These are phyloP conservation scores for Pittosporum tobira DNA, from an alignment of 129 eudicot genomes.

Conservation along the genomic window DNA sequence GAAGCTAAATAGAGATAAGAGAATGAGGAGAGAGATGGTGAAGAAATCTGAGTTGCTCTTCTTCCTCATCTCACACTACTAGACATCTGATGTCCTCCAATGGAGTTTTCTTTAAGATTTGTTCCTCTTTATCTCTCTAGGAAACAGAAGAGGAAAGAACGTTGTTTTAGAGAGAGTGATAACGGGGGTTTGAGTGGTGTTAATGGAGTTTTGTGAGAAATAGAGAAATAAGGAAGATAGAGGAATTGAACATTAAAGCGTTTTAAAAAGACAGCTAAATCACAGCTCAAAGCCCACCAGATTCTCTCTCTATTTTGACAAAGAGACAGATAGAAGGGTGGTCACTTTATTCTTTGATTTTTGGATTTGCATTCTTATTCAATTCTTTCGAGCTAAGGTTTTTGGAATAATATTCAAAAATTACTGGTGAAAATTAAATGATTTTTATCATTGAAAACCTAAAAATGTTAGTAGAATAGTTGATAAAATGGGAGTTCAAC, in stretches of 20 bases:
- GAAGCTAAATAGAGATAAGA: not conserved
- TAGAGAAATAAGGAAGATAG: conserved; percentile 21
- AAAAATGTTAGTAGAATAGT: too few relatives aligned
- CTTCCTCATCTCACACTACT: conserved; percentile 42
- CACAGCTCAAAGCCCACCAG: conserved; percentile 96
- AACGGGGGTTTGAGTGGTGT: conserved; percentile 38
- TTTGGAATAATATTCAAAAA: not conserved
- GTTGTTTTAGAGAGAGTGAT: conserved; percentile 18
- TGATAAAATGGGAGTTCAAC: too few relatives aligned
- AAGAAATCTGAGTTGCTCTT: conserved; percentile 24
- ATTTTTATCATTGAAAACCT: too few relatives aligned
- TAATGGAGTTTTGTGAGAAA: conserved; percentile 49
- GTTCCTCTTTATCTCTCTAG: too few relatives aligned
- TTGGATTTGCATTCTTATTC: too few relatives aligned
- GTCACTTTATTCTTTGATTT: conserved; percentile 2
- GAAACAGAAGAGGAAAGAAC: not conserved
- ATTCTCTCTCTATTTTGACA: conserved; percentile 7
- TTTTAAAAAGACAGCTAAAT: conserved; percentile 63
- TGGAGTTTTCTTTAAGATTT: not conserved
- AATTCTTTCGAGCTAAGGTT: not conserved
- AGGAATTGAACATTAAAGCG: not conserved
- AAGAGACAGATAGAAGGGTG: not conserved
- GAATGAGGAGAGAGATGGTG: not conserved
- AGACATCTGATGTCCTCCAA: conserved; percentile 38
- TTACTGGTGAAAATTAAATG: not conserved